Evolutionary conservation across 116 monocot genomes (phyloP).

Genomic region (Dioscorea cayenensis): DNA sequence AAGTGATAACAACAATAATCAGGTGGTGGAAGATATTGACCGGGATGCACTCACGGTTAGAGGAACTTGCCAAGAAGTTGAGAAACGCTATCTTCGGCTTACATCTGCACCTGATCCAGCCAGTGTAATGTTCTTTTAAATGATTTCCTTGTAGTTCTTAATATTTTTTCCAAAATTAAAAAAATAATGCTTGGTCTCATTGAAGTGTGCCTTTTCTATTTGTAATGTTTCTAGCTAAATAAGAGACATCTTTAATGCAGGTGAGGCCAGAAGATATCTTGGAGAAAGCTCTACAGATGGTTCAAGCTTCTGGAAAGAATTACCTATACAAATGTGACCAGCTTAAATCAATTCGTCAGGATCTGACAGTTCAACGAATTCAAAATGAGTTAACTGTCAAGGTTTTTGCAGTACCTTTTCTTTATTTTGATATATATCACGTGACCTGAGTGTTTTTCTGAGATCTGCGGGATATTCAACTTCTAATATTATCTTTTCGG

Average conservation of each 20-base stretch:
- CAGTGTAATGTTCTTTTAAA: slow-evolving; percentile 38
- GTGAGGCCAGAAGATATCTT: slow-evolving; percentile 92
- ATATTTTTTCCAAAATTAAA: not conserved
- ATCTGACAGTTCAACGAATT: slow-evolving; percentile 91
- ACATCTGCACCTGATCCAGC: slow-evolving; percentile 95
- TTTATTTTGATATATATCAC: not conserved
- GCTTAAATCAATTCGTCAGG: slow-evolving; percentile 97
- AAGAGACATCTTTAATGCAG: slow-evolving; percentile 29
- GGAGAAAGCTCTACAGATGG: slow-evolving; percentile 82
- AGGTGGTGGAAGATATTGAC: slow-evolving; percentile 93
- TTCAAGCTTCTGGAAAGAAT: slow-evolving; percentile 73
- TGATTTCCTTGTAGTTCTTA: not conserved
- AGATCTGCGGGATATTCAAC: too few species aligned
- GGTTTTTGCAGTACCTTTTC: slow-evolving; percentile 23
- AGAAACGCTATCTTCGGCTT: slow-evolving; percentile 91
- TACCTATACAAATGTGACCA: slow-evolving; percentile 97
- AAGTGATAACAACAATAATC: slow-evolving; percentile 42
- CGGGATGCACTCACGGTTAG: slow-evolving; percentile 96
- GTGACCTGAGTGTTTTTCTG: not conserved
- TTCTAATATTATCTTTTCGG: not conserved
- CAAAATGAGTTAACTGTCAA: slow-evolving; percentile 83
- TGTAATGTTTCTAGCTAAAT: not conserved
- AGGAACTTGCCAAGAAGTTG: slow-evolving; percentile 94
- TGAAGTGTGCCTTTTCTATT: not conserved
- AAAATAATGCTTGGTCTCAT: not conserved